A percentile compares a stretch with the other conserved stretches of the same genome.
These are phyloP conservation scores for Solanum sparsipilum DNA, from an alignment of 257 asterid species.

Conservation along the genomic window DNA sequence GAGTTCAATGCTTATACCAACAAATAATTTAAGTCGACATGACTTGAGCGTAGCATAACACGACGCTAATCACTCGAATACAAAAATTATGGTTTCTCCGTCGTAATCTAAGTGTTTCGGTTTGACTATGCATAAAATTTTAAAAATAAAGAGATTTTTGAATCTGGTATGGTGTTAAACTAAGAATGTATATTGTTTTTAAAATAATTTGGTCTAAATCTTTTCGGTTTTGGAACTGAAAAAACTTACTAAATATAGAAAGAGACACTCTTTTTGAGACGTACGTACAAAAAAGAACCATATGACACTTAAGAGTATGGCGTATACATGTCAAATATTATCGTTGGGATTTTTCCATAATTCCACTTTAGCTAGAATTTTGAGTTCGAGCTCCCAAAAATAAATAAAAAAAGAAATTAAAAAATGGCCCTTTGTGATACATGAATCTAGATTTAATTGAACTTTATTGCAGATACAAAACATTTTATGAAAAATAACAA, in stretches of 20 bases:
- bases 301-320: background rate
- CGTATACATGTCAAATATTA: background rate
- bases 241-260: no score
- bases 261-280: background rate
- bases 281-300: no score
- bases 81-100: background rate
- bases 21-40: background rate
- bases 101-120: background rate
- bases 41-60: background rate
- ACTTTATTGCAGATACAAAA: no score
- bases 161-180: background rate
- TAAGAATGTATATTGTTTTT: no score
- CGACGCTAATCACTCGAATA: background rate
- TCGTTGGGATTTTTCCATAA: background rate
- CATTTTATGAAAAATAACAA: background rate
- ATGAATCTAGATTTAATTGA: no score
- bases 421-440: background rate
- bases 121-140: background rate
- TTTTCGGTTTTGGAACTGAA: no score
- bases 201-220: rapidly evolving
- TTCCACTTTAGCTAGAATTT: background rate
- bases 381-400: background rate
- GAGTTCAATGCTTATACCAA: background rate
- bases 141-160: no score
- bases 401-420: rapidly evolving